Base-by-base conservation (phyloP, 768 basidiomycete species). In the Rhizopogon vinicolor region DNA sequence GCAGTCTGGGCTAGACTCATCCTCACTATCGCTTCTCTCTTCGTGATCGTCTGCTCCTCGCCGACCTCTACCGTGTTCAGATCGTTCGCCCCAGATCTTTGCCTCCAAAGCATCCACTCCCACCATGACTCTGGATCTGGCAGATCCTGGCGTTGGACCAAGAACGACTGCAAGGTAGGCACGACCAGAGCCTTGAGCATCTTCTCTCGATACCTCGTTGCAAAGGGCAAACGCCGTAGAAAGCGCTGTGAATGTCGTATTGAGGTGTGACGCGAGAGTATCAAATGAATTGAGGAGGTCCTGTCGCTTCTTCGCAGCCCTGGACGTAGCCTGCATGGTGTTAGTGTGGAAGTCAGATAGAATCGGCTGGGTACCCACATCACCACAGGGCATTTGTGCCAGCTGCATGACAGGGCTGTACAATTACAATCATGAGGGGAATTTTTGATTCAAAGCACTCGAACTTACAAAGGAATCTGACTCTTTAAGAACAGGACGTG, bases 401-500 rank as follows among this genome's bases (percentile, higher is more conserved):
- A 91, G 72, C 62, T 89, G 89, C n/a, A 74, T 65, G 5, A 90
- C 74, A 5, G 89, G 89, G 44, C 89, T 89, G 52, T 51, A 13
- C 13, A 33, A 4, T 14, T 7, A 13, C 13, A 33, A 4, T 12
- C 4, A 40, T 41, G 1, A 35, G 19, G 31, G 35, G 0, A 49
- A 14, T 12, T 45, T 22, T 25, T 16, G 18, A 25, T 37, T 25
- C 9, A 3, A 12, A 33, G 16, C 3, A n/a, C 40, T 2, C 22
- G 25, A 5, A 79, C 88, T 70, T 62, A 91, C 89, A 91, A 83
- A 1, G 89, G 89, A 0, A 91, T 75, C 61, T 91, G 89, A 58
- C 80, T 86, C 66, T 91, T 92, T 53, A 91, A 72, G 63, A 88
- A 92, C 16, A 91, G 66, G 2, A 90, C 77, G 63, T 91, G 88